A percentile compares a stretch with the other conserved stretches of the same genome.
These are phyloP conservation scores for Trichosporon ovoides DNA, from an alignment of 1,284 basidiomycete genomes.

Conservation along the genomic window DNA sequence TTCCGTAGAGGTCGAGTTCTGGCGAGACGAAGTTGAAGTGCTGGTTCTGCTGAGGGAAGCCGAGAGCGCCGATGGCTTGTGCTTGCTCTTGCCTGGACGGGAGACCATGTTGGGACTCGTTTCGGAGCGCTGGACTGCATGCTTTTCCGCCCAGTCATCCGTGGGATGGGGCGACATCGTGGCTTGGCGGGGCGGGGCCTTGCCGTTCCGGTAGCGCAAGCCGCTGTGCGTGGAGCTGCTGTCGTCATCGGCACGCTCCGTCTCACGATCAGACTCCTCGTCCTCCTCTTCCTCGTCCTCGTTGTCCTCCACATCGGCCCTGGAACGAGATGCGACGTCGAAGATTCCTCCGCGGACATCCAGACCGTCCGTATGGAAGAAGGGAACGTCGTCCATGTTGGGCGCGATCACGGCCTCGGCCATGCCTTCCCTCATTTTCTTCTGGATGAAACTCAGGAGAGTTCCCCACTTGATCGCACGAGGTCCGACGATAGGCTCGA, in stretches of 20 bases:
- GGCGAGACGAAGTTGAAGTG: not conserved
- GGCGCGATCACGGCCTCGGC: slow-evolving; percentile 89
- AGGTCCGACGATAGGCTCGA: slow-evolving; percentile 90
- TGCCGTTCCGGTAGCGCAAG: not conserved
- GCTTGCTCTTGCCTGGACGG: not conserved
- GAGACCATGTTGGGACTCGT: slow-evolving; percentile 10
- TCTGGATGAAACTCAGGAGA: slow-evolving; percentile 84
- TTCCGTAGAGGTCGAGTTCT: not conserved
- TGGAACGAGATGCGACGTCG: slow-evolving; percentile 58
- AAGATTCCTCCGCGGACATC: slow-evolving; percentile 82
- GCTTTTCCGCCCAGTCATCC: slow-evolving; percentile 1
- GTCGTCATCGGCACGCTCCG: not conserved
- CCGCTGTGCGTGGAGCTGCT: not conserved
- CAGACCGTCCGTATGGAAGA: slow-evolving; percentile 73
- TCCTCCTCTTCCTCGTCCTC: not conserved
- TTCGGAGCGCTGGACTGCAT: slow-evolving; percentile 11
- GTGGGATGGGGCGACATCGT: not conserved
- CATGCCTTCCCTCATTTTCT: slow-evolving; percentile 83
- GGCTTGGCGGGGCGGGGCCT: not conserved
- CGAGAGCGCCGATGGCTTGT: not conserved
- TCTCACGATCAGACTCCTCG: not conserved
- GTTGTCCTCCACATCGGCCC: slow-evolving; percentile 30
- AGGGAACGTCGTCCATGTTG: slow-evolving; percentile 95
- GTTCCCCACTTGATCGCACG: slow-evolving; percentile 55
- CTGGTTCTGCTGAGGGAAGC: not conserved